Base-by-base conservation (phyloP, 257 asterid species). In the Nicotiana benthamiana region DNA sequence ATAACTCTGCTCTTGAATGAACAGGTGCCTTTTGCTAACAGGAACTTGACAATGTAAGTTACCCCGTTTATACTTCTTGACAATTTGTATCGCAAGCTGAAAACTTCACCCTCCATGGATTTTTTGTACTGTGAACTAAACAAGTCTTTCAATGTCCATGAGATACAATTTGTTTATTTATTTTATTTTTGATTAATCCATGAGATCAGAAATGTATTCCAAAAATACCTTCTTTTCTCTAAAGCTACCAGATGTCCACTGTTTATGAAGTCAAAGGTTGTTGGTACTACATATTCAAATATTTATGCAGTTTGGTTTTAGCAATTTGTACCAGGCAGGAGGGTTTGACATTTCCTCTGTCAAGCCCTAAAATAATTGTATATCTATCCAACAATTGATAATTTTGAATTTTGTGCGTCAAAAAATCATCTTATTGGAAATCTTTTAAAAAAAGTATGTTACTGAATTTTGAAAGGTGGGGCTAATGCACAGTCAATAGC, bases 21-120 rank as follows among this genome's bases (percentile, higher is more conserved):
- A 91, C 94, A 89, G 86, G 92, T 96, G 72, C 98, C 99, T 63
- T 94, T 96, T 83, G 92, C 97, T 20, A 86, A 90, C 83, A 83
- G 85, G 76, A 84, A 85, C 82, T 86, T 94, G 88, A 89, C 90
- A 83, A 86, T 90, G 99, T 96, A 90, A 92, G 98, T 83, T 75
- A 79, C 75, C 28, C 4, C 52, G 63, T 78, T 48, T 52, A 17
- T 62, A 53, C 13, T 63, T 46, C 59, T 74, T 24, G 43, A 26
- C 24, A 1, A 57, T 28, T 75, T 65, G 57, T 36, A 64, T 81
- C 63, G 75, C 70, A 80, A 61, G 72, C 80, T 32, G 65, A 26
- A 67, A 70, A 40, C 27, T 51, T 52, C 59, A 72, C 77, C 60
- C 22, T 74, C 0, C 56, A 51, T 11, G 40, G 24, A 15, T 24